A percentile compares a stretch with the other conserved stretches of the same genome.
These are phyloP conservation scores for Geranium brycei DNA, from an alignment of 345 rosid species.

Conservation along the genomic window DNA sequence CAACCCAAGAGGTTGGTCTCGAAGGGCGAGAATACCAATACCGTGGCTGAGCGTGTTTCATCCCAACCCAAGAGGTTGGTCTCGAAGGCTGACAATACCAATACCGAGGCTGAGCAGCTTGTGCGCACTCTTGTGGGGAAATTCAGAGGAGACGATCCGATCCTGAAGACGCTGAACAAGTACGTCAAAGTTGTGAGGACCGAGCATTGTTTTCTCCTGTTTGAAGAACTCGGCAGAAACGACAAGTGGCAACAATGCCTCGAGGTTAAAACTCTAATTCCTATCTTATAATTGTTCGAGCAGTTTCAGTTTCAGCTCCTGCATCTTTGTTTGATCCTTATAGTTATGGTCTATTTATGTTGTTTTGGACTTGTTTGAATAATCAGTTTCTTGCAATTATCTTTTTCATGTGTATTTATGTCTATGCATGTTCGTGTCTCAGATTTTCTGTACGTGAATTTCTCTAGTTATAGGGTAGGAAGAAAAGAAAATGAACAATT, in stretches of 20 bases:
- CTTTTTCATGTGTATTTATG: background rate
- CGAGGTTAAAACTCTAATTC: constrained; percentile 32
- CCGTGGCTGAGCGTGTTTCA: constrained; percentile 38
- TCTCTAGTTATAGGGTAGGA: background rate
- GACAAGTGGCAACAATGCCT: constrained; percentile 88
- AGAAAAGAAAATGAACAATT: no score
- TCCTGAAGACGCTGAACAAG: constrained; percentile 56
- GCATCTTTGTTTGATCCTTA: background rate
- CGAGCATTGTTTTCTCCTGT: constrained; percentile 73
- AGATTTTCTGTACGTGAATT: background rate
- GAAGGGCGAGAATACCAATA: constrained; percentile 17
- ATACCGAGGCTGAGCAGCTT: constrained; percentile 44
- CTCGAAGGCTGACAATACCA: constrained; percentile 23
- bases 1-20: constrained; percentile 38
- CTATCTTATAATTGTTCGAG: constrained; percentile 1
- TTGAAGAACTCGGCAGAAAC: constrained; percentile 79
- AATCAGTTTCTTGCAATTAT: no score
- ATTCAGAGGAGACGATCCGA: constrained; percentile 43
- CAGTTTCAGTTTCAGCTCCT: constrained; percentile 3
- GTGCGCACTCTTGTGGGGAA: constrained; percentile 46
- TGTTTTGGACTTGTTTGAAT: background rate
- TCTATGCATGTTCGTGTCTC: background rate
- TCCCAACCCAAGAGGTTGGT: constrained; percentile 37
- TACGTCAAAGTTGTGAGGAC: constrained; percentile 54
- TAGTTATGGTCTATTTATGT: background rate